Base-by-base conservation (phyloP, 331 rosid genomes). In the Pyrus hybrid region DNA sequence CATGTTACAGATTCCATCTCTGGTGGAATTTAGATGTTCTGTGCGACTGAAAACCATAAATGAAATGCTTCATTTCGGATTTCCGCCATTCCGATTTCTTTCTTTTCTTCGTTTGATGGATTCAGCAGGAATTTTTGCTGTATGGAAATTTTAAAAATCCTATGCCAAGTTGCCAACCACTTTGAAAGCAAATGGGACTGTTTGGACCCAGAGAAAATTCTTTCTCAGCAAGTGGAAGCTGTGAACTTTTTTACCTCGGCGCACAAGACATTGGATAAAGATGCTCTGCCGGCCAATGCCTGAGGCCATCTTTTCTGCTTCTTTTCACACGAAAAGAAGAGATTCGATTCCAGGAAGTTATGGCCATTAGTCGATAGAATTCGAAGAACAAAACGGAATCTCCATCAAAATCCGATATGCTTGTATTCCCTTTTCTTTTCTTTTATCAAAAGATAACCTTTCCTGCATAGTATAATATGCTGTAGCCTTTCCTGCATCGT, bases 361-460 rank as follows among this genome's bases (percentile, higher is more conserved):
- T 41, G 47, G 47, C 1, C 47, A 10, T 41, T 41, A 41, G 47
- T 41, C 5, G n/a, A 43, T 12, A 61, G 71, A 74, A n/a, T 76
- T 76, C 37, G 30, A 28, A 65, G 73, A 72, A 43, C 4, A 8
- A 58, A 74, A 74, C 47, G 72, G 86, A 86, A 83, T 79, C 80
- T 74, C 17, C 56, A 53, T 76, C 68, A 61, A 68, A 13, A n/a
- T 41, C 32, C 22, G 72, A 51, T 37, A 53, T 69, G 30, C 49
- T 21, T 58, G 12, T 80, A 11, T 51, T 67, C 32, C 49, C 22
- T 67, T 51, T 28, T 18, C 58, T 28, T 68, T 65, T 69, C 78
- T n/a, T 64, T 32, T 64, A 18, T 18, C 14, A 51, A 9, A 12
- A 30, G 21, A 18, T 54, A 51, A 56, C 54, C 32, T 64, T 71